Conservation (phyloP, 768 basidiomycete species). For the Amanita muscaria region DNA sequence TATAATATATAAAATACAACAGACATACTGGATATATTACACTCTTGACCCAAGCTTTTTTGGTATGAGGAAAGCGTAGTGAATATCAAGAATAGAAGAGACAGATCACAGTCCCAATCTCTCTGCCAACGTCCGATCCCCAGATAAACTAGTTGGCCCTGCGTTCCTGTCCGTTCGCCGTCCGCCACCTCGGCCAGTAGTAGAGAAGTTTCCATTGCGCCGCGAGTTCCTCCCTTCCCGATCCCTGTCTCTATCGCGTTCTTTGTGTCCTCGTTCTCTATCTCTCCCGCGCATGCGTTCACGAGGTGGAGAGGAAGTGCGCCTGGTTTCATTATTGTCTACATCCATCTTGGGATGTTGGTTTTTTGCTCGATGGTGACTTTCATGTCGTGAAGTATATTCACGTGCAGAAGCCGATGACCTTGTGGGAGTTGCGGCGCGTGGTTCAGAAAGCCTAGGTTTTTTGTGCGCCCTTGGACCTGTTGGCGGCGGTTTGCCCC, state of each 20-base stretch:
- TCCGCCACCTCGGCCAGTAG: conserved; percentile 26
- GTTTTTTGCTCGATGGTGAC: conserved; percentile 17
- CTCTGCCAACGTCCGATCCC: conserved; percentile 80
- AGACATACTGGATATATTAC: conserved; percentile 24
- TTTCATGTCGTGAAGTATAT: conserved; percentile 15
- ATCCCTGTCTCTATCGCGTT: conserved; percentile 18
- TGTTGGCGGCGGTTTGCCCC: conserved; percentile 58
- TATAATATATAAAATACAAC: conserved; percentile 13
- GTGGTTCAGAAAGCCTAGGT: conserved; percentile 56
- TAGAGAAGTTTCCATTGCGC: conserved; percentile 37
- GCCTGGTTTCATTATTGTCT: conserved; percentile 45
- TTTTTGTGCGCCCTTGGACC: conserved; percentile 79
- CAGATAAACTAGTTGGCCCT: conserved; percentile 25
- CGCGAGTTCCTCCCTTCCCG: conserved; percentile 22
- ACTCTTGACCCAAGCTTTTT: conserved; percentile 11
- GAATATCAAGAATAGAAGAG: conserved; percentile 15
- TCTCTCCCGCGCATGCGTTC: conserved; percentile 16
- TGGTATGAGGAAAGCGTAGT: conserved; percentile 10
- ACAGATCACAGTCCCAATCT: conserved; percentile 65
- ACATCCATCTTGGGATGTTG: conserved; percentile 41
- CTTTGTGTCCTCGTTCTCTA: conserved; percentile 8
- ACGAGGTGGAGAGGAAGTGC: conserved; percentile 29
- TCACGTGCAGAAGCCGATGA: conserved; percentile 15
- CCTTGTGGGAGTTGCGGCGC: conserved; percentile 24
- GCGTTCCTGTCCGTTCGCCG: conserved; percentile 22